Conservation (phyloP, 495 filamentous ascomycete genomes). For the Tuber magnatum region DNA sequence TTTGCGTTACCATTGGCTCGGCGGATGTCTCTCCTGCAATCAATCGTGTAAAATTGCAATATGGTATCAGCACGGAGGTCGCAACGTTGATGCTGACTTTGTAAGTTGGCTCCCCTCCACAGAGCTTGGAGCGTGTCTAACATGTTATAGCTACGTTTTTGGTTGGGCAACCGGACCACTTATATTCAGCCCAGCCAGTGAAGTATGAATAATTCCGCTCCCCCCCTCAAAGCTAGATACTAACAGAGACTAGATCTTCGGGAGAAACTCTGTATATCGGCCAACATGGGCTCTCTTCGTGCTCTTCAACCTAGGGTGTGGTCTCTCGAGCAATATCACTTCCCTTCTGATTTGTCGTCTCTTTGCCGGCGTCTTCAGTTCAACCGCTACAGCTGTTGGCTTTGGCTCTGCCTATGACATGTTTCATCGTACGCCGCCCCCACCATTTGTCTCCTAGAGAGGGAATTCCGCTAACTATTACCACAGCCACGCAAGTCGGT, state of each 20-base stretch:
- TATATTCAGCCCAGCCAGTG: neutral
- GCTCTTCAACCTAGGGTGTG: conserved; percentile 63
- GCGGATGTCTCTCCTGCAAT: neutral
- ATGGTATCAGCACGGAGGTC: neutral
- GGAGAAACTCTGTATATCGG: conserved; percentile 63
- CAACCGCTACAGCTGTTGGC: conserved; percentile 61
- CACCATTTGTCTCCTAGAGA: no score
- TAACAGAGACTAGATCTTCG: conserved; percentile 52
- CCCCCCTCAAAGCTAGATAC: neutral
- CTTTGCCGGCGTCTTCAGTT: conserved; percentile 53
- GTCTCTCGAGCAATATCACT: conserved; percentile 66
- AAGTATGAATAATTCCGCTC: neutral
- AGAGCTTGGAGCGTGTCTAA: neutral
- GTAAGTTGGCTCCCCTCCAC: neutral
- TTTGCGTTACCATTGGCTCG: neutral
- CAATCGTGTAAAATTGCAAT: neutral
- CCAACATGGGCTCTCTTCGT: conserved; percentile 69
- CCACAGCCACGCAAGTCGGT: conserved; percentile 53
- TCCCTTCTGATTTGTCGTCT: conserved; percentile 75
- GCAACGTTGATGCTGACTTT: neutral
- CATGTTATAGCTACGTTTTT: neutral
- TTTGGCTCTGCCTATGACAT: conserved; percentile 65
- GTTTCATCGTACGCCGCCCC: neutral
- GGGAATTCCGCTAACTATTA: neutral
- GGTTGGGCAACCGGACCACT: neutral